Conservation (phyloP, 148 eudicot species). For the Cornus suecica region DNA sequence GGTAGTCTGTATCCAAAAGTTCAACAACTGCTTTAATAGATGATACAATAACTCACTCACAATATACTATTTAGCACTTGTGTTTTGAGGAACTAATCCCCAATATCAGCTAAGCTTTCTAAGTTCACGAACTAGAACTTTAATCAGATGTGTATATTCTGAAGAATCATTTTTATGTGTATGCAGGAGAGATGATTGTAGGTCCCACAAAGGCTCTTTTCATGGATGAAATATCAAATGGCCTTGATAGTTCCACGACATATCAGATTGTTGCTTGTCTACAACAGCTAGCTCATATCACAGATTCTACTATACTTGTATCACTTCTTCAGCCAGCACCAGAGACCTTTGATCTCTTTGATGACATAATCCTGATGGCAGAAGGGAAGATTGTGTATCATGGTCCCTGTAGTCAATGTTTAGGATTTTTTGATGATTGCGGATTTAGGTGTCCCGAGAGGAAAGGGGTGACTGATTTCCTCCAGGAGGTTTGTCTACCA, state of each 20-base stretch:
- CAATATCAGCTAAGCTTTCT: not conserved
- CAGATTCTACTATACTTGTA: constrained; percentile 64
- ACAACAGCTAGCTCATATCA: constrained; percentile 66
- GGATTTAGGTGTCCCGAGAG: constrained; percentile 84
- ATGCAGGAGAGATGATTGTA: constrained; percentile 85
- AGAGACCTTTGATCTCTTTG: constrained; percentile 77
- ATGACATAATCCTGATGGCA: constrained; percentile 76
- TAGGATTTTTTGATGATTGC: constrained; percentile 54
- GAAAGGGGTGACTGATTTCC: constrained; percentile 85
- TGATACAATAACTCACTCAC: not conserved
- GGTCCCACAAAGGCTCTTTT: constrained; percentile 76
- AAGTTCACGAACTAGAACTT: not conserved
- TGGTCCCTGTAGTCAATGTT: constrained; percentile 48
- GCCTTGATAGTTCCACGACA: constrained; percentile 87
- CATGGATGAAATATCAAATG: constrained; percentile 94
- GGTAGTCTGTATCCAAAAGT: constrained; percentile 30
- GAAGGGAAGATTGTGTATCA: constrained; percentile 86
- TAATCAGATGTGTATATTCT: no score
- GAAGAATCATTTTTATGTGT: not conserved
- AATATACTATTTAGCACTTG: not conserved
- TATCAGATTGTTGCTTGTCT: constrained; percentile 68
- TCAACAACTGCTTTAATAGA: not conserved
- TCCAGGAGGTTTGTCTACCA: constrained; percentile 61
- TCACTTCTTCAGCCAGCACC: constrained; percentile 94
- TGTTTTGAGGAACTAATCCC: not conserved